Conservation (phyloP, 495 filamentous ascomycete genomes). For the Elasticomyces elasticus region DNA sequence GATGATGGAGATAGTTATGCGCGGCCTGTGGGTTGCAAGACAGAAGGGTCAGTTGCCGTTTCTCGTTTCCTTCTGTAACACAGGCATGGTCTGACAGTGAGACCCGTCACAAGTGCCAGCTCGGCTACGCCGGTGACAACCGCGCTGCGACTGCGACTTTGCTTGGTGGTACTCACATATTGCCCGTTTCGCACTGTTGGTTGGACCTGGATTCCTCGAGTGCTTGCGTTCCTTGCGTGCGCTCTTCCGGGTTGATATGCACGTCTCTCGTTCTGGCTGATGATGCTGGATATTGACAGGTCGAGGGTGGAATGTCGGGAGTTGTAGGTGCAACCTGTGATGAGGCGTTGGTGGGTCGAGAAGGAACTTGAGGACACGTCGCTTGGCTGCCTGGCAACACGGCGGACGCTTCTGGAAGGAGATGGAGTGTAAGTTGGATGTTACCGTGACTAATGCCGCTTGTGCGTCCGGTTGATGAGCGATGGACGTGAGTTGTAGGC, state of each 20-base stretch:
- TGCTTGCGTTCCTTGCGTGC: constrained; percentile 15
- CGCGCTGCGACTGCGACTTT: neutral
- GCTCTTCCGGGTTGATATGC: constrained; percentile 9
- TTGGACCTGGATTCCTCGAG: neutral
- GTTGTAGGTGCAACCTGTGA: neutral
- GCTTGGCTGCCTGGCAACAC: no score
- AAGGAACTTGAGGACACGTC: no score
- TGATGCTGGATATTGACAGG: constrained; percentile 5
- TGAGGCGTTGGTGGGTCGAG: no score
- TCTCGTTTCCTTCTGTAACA: neutral
- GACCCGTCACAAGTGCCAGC: constrained; percentile 9
- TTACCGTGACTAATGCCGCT: constrained; percentile 5
- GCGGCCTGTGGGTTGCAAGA: constrained; percentile 35
- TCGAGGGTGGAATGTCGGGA: constrained; percentile 9
- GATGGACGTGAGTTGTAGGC: no score
- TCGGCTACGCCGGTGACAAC: neutral
- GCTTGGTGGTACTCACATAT: constrained; percentile 19
- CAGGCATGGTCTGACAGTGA: constrained; percentile 18
- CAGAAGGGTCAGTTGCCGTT: constrained; percentile 6
- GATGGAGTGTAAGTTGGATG: neutral
- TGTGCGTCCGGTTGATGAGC: neutral
- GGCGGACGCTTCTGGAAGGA: constrained; percentile 4
- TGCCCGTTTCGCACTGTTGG: constrained; percentile 1
- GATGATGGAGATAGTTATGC: constrained; percentile 77
- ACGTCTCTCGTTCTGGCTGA: constrained; percentile 17